Percentiles rank a stretch among this genome's conserved stretches.
Conservation (phyloP, 306 rosid genomes). For the Oxytropis ochrocephala region DNA sequence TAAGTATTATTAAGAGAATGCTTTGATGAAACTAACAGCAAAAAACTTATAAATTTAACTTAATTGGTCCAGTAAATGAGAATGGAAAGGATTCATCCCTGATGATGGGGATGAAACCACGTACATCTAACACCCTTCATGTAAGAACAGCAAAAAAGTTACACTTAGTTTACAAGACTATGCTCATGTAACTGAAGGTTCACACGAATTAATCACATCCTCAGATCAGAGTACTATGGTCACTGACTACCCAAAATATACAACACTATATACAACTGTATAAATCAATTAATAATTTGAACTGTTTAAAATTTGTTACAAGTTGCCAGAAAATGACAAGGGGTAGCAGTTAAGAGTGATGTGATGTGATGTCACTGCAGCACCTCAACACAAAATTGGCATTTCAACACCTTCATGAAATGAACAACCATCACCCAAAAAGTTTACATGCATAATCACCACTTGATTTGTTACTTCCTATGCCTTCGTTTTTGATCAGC, state of each 20-base stretch:
- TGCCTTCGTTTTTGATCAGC: constrained; percentile 94
- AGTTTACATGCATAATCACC: neutral
- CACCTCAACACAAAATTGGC: neutral
- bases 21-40: no score
- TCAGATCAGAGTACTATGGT: constrained; percentile 1
- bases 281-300: constrained; percentile 19
- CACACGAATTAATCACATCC: constrained; percentile 12
- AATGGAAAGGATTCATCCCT: neutral
- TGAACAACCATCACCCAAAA: neutral
- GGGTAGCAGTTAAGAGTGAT: constrained; percentile 15
- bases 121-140: neutral
- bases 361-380: constrained; percentile 20
- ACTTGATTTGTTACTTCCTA: constrained; percentile 43
- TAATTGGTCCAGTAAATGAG: neutral
- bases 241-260: constrained; percentile 30
- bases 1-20: no score
- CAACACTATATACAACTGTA: constrained; percentile 46
- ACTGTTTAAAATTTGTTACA: constrained; percentile 26
- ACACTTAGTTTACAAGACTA: constrained; percentile 19
- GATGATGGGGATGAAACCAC: neutral
- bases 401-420: constrained; percentile 9
- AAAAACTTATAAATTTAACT: no score
- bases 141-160: neutral
- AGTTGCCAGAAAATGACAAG: neutral
- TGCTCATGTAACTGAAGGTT: neutral